phyloP scores from a whole-genome alignment of 352 stramenopile genomes.

The Pythium biforme region DNA sequence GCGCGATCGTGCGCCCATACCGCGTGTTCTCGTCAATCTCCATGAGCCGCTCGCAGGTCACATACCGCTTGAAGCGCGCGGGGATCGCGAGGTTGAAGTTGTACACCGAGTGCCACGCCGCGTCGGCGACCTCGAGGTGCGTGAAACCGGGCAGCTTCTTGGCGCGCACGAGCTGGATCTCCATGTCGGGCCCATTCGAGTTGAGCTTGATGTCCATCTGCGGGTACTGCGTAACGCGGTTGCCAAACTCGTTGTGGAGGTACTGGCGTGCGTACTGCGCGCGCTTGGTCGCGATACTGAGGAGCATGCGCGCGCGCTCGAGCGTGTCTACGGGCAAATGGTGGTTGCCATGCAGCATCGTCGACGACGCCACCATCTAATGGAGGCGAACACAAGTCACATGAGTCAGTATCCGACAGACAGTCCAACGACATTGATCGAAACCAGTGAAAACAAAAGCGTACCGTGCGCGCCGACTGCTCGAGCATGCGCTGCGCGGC shows the following conservation, averaged over 20 bases:
- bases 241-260: slow-evolving; percentile 51
- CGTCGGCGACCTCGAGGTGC: slow-evolving; percentile 59
- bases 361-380: slow-evolving; percentile 30
- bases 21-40: slow-evolving; percentile 76
- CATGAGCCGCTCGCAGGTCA: slow-evolving; percentile 73
- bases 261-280: slow-evolving; percentile 52
- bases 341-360: slow-evolving; percentile 70
- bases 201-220: slow-evolving; percentile 80
- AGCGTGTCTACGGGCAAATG: slow-evolving; percentile 61
- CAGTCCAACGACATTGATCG: too few relatives aligned
- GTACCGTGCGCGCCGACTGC: slow-evolving; percentile 22
- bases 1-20: slow-evolving; percentile 73
- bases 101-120: slow-evolving; percentile 74
- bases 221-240: slow-evolving; percentile 44
- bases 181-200: slow-evolving; percentile 74
- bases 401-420: too few relatives aligned
- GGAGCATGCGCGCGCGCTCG: slow-evolving; percentile 46
- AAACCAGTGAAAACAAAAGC: background rate
- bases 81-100: slow-evolving; percentile 78
- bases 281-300: slow-evolving; percentile 53
- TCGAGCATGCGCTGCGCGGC: slow-evolving; percentile 23
- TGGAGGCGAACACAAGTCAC: too few relatives aligned
- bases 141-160: slow-evolving; percentile 56
- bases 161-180: slow-evolving; percentile 74
- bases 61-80: slow-evolving; percentile 56